Base-by-base conservation (phyloP, 2,329 filamentous ascomycete species). In the Aspergillus sp. region DNA sequence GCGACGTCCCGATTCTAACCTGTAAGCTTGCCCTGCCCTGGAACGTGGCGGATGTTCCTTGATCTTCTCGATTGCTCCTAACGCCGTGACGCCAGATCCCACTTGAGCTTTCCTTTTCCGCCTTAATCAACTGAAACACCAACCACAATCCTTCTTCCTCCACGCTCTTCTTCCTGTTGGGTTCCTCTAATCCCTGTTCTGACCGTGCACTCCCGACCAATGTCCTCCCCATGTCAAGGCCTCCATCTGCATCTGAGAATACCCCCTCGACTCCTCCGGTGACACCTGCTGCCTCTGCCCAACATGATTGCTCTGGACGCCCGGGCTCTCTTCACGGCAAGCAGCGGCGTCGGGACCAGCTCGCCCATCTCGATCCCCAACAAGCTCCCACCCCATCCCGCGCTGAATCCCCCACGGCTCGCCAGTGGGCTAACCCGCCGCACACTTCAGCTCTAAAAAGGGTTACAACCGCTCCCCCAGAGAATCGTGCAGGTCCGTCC, bases 201-300 rank as follows among this genome's bases (percentile, higher is more conserved):
- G 59, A 61, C 63, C 63, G 62, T 68, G 68, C 64, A 67, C 63
- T 60, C 66, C 67, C 74, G 71, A 76, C 77, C 76, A 78, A 81
- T 81, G 79, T 79, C 70, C 73, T 76, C 74, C 73, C 73, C 78
- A 81, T 81, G 79, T 81, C 79, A 76, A 78, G 70, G 57, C 72
- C 73, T 73, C 70, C 73, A 72, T 72, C 75, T 70, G 76, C 72
- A 69, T 65, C 73, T 66, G 73, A 73, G 70, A 65, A 75, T 66
- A 68, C 72, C 70, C 69, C 71, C 68, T 69, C 74, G 69, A 66
- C 67, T 69, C 66, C 74, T 68, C 68, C 76, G 76, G 75, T 79
- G 74, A 79, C 77, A 76, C 73, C 75, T 75, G 74, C 70, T 67
- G 68, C 70, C 39, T 68, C 69, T 66, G 67, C 68, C 67, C 71